A percentile compares a stretch with the other conserved stretches of the same genome.
Evolutionary conservation across 148 eudicot genomes (phyloP).

Genomic region (Agrostemma githago): DNA sequence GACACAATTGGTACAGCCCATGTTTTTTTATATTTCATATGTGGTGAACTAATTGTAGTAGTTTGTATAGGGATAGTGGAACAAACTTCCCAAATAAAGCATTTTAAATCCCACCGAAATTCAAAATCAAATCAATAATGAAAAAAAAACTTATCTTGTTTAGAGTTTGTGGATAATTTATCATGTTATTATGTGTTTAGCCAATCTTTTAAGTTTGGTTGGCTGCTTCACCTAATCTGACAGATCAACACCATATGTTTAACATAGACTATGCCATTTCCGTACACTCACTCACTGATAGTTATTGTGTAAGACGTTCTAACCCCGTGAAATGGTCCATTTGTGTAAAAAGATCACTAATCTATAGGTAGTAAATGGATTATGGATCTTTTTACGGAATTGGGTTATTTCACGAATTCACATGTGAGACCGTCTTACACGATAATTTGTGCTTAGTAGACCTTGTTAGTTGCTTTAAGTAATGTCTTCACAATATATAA

Average conservation of each 20-base stretch:
- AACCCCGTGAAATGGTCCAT: too few relatives aligned
- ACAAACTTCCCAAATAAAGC: not conserved
- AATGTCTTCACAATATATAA: conserved; percentile 8
- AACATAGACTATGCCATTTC: not conserved
- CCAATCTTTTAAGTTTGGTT: conserved; percentile 15
- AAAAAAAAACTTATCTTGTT: conserved; percentile 13
- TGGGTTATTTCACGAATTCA: too few relatives aligned
- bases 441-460: not conserved
- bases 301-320: too few relatives aligned
- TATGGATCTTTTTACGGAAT: too few relatives aligned
- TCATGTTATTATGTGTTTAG: not conserved
- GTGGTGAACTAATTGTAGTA: not conserved
- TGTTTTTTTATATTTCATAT: too few relatives aligned
- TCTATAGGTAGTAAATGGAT: too few relatives aligned
- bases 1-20: too few relatives aligned
- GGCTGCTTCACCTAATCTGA: conserved; percentile 13
- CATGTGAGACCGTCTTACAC: too few relatives aligned
- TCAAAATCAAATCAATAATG: not conserved
- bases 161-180: conserved; percentile 13
- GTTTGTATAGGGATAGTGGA: not conserved
- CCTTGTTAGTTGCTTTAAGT: not conserved
- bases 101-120: not conserved
- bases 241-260: conserved; percentile 17
- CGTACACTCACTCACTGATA: conserved; percentile 11
- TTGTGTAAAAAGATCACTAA: too few relatives aligned